A percentile compares a stretch with the other conserved stretches of the same genome.
Conservation (phyloP, 352 stramenopile genomes). For the Phytophthora boehmeriae region DNA sequence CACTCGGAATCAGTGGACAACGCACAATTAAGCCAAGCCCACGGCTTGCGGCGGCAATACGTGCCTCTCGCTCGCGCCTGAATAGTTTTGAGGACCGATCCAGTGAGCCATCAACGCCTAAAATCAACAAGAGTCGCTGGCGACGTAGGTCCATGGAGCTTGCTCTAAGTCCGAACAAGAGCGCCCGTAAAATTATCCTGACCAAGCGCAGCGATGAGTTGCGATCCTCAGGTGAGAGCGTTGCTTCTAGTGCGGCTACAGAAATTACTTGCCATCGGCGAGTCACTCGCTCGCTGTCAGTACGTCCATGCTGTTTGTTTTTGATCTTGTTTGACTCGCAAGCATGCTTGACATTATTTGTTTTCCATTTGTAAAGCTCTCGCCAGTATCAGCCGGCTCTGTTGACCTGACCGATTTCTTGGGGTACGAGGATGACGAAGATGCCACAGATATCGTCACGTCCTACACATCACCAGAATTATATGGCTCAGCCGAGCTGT, state of each 20-base stretch:
- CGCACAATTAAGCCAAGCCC: conserved; percentile 42
- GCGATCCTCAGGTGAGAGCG: conserved; percentile 49
- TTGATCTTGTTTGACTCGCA: not conserved
- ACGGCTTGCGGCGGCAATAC: conserved; percentile 47
- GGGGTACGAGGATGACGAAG: conserved; percentile 62
- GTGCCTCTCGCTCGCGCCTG: conserved; percentile 46
- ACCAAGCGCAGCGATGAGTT: conserved; percentile 35
- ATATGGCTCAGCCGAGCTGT: conserved; percentile 34
- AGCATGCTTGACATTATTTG: not conserved
- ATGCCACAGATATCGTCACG: conserved; percentile 32
- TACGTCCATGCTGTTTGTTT: conserved; percentile 32
- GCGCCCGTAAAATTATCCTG: conserved; percentile 2
- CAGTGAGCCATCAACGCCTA: not conserved
- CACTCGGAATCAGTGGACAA: conserved; percentile 38
- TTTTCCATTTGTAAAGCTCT: conserved; percentile 22
- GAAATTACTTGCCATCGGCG: conserved; percentile 58
- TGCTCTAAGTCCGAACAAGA: conserved; percentile 10
- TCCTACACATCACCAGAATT: conserved; percentile 50
- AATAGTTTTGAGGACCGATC: conserved; percentile 37
- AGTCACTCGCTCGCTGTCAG: conserved; percentile 57
- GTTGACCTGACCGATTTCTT: conserved; percentile 58
- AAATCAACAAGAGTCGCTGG: conserved; percentile 6
- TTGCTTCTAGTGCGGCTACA: conserved; percentile 69
- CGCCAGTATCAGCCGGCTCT: conserved; percentile 38
- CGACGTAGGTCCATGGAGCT: conserved; percentile 21